Percentiles rank a stretch among this genome's conserved stretches.
phyloP scores from a whole-genome alignment of 2,329 filamentous ascomycete genomes.

The Rhynchosporium agropyri region DNA sequence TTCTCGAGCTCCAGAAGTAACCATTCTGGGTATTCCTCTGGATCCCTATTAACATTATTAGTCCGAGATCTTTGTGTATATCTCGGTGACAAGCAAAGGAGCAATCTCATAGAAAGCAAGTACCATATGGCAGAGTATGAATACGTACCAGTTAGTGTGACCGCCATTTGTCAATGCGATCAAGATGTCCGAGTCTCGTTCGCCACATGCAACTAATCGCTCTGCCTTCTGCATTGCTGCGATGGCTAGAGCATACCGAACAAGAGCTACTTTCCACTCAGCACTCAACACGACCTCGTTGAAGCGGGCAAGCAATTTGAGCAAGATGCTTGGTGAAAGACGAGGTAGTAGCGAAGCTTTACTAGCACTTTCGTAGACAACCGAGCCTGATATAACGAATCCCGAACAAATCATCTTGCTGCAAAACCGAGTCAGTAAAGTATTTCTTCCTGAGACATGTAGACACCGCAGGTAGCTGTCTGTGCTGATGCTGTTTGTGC shows the following conservation, averaged over 20 bases:
- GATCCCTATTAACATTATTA: constrained; percentile 37
- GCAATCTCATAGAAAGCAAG: not conserved
- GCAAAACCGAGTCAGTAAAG: not conserved
- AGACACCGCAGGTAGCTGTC: not conserved
- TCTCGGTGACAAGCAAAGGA: not conserved
- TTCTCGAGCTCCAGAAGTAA: constrained; percentile 67
- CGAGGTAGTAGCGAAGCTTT: constrained; percentile 28
- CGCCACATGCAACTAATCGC: constrained; percentile 43
- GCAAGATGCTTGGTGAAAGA: constrained; percentile 26
- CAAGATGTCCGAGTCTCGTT: constrained; percentile 43
- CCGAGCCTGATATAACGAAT: constrained; percentile 32
- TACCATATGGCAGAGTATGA: not conserved
- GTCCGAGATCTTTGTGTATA: not conserved
- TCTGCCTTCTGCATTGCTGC: constrained; percentile 31
- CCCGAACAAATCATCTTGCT: constrained; percentile 19
- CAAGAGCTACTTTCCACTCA: constrained; percentile 27
- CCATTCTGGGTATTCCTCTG: constrained; percentile 56
- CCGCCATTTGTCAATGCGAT: constrained; percentile 54
- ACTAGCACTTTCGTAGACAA: constrained; percentile 44
- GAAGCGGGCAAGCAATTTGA: constrained; percentile 22
- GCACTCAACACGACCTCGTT: constrained; percentile 3
- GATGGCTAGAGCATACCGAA: constrained; percentile 31
- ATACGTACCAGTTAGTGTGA: constrained; percentile 55
- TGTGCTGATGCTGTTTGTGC: not conserved
- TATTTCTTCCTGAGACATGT: not conserved